These are phyloP conservation scores for Calonectria crousiana DNA, from an alignment of 2,329 filamentous ascomycete genomes.

Conservation along the genomic window DNA sequence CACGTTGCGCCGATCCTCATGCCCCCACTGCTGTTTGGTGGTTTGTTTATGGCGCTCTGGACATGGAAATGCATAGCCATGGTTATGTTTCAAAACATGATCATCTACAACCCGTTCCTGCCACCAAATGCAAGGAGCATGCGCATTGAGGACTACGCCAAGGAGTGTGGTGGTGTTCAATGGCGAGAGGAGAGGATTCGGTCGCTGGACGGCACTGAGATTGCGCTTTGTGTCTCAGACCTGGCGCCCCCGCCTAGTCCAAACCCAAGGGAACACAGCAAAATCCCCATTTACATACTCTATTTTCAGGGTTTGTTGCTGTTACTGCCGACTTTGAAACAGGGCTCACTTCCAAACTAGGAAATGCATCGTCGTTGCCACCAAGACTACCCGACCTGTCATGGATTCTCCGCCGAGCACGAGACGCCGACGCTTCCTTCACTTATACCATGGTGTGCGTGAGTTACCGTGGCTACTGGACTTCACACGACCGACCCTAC, in stretches of 20 bases:
- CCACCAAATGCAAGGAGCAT: slow-evolving; percentile 78
- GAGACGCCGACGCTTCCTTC: slow-evolving; percentile 50
- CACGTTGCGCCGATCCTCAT: slow-evolving; percentile 61
- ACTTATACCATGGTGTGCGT: slow-evolving; percentile 65
- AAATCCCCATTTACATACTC: slow-evolving; percentile 60
- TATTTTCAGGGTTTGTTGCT: slow-evolving; percentile 41
- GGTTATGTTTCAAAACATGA: slow-evolving; percentile 82
- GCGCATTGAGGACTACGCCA: slow-evolving; percentile 72
- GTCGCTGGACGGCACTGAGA: slow-evolving; percentile 73
- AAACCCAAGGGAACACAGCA: slow-evolving; percentile 1
- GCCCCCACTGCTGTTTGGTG: slow-evolving; percentile 75
- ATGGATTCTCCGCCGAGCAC: slow-evolving; percentile 60
- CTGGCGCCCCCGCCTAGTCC: slow-evolving; percentile 36
- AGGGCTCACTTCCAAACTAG: slow-evolving; percentile 48
- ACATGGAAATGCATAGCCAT: slow-evolving; percentile 79
- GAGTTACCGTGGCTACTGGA: slow-evolving; percentile 83
- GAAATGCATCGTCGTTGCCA: slow-evolving; percentile 70
- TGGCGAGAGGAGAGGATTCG: slow-evolving; percentile 75
- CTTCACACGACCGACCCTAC: slow-evolving; percentile 76
- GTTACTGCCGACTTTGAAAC: slow-evolving; percentile 30
- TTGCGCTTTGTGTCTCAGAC: slow-evolving; percentile 70
- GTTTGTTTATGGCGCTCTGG: slow-evolving; percentile 75
- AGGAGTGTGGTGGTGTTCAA: slow-evolving; percentile 68
- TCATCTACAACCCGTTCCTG: slow-evolving; percentile 84
- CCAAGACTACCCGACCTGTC: slow-evolving; percentile 69